Evolutionary conservation across 1,139 yeast species (phyloP), one percentile per base, ranked within the genome.

Genomic region (Hanseniaspora sp.): DNA sequence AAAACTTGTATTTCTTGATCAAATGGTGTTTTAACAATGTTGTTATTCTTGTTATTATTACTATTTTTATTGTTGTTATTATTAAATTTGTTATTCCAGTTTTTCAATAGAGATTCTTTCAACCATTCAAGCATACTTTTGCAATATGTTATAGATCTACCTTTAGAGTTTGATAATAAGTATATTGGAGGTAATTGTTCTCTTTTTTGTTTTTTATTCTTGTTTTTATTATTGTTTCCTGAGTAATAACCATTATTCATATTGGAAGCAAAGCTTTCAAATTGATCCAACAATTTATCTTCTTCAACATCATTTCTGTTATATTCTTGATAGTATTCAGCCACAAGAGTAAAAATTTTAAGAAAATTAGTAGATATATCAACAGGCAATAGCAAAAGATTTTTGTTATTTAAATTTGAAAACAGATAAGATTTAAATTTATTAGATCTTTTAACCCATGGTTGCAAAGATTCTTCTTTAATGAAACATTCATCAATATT

Each of bases 61-160:
- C 64, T 82, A 59, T 80, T 75, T 11, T 75, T 71, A 61, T 86
- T 95, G 54, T 82, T 83, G 60, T 83, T 15, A 31, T 38, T 47
- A 54, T 79, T 63, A 45, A 65, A 81, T 59, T 79, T 75, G 11
- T 75, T 71, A 61, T 86, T 95, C 92, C 96, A 87, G 54, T 82
- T 84, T 61, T 84, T 83, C 37, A 86, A 77, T 45, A 88, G 76
- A 31, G 80, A 76, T 1, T 90, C 78, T 0, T 95, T 81, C 92
- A 92, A 85, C 97, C 97, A 94, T 69, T 94, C 98, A 30, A 90
- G 70, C 81, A 92, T 84, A 56, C 87, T 83, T 18, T 88, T 80
- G 0, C 96, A 96, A 65, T 85, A 87, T 41, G 84, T 77, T 59
- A 92, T 70, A 1, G 86, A 77, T 63, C 92, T 81, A 1, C 87